Evolutionary conservation across 441 rosid species (phyloP).

Genomic region (Brassica balearica): DNA sequence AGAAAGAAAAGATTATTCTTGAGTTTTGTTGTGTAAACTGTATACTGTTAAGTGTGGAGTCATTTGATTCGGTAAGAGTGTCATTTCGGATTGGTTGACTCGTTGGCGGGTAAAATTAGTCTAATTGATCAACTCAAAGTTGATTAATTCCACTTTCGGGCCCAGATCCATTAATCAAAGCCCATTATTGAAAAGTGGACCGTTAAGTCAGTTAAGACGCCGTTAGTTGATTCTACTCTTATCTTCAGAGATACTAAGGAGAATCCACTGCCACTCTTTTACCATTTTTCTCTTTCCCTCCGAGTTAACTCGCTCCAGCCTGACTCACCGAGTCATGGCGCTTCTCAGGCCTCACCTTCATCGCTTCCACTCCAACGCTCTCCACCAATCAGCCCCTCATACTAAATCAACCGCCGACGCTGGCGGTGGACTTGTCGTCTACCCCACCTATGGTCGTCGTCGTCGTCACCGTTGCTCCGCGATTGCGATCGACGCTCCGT

Average conservation of each 20-base stretch:
- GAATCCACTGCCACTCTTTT: constrained; percentile 34
- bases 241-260: constrained; percentile 49
- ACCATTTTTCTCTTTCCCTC: not conserved
- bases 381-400: constrained; percentile 33
- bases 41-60: too few species aligned
- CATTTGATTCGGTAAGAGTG: too few species aligned
- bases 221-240: constrained; percentile 53
- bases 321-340: constrained; percentile 69
- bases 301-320: constrained; percentile 37
- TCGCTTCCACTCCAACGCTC: constrained; percentile 54
- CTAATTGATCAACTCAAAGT: not conserved
- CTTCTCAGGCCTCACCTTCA: constrained; percentile 62
- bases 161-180: not conserved
- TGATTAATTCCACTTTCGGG: not conserved
- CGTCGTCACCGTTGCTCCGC: constrained; percentile 65
- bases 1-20: too few species aligned
- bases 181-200: constrained; percentile 7
- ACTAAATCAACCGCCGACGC: constrained; percentile 35
- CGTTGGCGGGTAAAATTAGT: too few species aligned
- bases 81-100: too few species aligned
- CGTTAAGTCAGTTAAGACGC: constrained; percentile 48
- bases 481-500: constrained; percentile 81
- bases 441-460: constrained; percentile 37
- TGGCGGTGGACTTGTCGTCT: constrained; percentile 29
- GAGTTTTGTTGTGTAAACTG: too few species aligned